phyloP scores from a whole-genome alignment of 73 alveolate species.

The Tetrahymena elliotti region DNA sequence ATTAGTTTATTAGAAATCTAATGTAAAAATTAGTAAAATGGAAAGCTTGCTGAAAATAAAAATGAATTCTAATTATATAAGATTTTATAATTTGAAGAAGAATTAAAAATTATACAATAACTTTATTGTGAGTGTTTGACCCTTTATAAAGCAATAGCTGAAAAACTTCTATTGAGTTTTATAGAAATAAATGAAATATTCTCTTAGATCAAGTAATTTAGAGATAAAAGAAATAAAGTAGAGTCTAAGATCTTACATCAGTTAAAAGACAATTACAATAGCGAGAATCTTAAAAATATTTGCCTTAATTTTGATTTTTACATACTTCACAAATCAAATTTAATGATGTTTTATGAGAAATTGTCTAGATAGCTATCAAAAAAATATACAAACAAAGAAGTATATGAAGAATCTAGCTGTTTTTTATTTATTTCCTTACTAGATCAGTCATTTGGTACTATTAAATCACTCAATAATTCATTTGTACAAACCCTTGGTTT shows the following conservation, averaged over 20 bases:
- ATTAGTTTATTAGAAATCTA: too few relatives aligned
- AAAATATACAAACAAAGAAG: not conserved
- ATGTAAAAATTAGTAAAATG: too few relatives aligned
- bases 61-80: not conserved
- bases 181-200: not conserved
- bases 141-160: not conserved
- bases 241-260: not conserved
- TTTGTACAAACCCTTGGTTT: not conserved
- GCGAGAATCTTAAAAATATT: not conserved
- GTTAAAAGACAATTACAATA: not conserved
- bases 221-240: not conserved
- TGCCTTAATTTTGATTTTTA: not conserved
- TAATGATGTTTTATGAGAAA: not conserved
- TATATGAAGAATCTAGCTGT: not conserved
- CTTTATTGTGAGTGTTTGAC: not conserved
- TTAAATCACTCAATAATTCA: not conserved
- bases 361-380: not conserved
- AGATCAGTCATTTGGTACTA: not conserved
- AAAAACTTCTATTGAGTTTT: not conserved
- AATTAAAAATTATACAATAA: not conserved
- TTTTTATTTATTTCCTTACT: not conserved
- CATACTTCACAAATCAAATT: not conserved
- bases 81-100: not conserved
- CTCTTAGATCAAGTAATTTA: not conserved
- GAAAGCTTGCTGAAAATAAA: not conserved